Conservation (phyloP, 345 rosid genomes). For the Lepidium sativum region DNA sequence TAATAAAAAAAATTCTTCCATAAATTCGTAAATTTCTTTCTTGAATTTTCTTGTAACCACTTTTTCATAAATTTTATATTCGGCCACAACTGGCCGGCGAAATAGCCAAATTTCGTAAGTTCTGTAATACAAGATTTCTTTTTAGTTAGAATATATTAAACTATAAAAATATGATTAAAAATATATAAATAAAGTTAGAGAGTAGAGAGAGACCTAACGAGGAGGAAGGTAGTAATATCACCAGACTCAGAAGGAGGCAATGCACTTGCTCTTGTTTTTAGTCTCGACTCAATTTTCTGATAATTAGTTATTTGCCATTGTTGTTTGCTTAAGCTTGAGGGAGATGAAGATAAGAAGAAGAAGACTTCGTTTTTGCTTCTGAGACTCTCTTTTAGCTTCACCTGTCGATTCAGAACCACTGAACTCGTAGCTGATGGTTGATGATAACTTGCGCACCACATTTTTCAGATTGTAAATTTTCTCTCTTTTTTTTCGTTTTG, state of each 20-base stretch:
- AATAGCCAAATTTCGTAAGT: no score
- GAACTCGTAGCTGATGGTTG: not conserved
- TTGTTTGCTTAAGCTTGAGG: not conserved
- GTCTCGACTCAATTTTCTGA: not conserved
- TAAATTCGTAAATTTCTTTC: no score
- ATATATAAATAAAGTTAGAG: no score
- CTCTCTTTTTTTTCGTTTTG: not conserved
- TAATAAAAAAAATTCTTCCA: no score
- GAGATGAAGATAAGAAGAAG: not conserved
- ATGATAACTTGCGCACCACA: slow-evolving; percentile 9
- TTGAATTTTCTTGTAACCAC: no score
- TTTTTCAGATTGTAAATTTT: not conserved
- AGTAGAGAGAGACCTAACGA: slow-evolving; percentile 18
- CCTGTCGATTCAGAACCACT: not conserved
- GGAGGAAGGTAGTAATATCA: slow-evolving; percentile 23
- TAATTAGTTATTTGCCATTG: slow-evolving; percentile 16
- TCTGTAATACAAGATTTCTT: no score
- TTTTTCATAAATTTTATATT: no score
- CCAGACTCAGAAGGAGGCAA: slow-evolving; percentile 30
- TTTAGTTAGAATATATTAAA: no score
- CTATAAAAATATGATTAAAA: no score
- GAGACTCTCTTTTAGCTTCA: not conserved
- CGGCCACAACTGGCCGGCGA: no score
- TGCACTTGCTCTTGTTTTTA: slow-evolving; percentile 9
- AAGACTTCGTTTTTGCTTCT: slow-evolving; percentile 6